Evolutionary conservation across 306 rosid genomes (phyloP), one percentile per base, ranked within the genome.

Genomic region (Bauhinia variegata): DNA sequence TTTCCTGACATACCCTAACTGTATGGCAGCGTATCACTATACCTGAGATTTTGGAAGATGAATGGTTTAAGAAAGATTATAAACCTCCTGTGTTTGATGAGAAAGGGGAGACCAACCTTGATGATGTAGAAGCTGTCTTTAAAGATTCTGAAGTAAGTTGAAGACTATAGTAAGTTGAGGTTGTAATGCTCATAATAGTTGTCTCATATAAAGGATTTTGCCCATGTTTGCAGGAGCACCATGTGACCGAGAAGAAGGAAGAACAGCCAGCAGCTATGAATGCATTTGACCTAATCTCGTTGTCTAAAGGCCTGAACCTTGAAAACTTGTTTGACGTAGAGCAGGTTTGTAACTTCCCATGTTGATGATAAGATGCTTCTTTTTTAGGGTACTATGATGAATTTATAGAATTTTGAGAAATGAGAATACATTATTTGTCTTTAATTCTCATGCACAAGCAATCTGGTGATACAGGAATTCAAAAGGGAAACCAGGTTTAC

Each of bases 401-500:
- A 74, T 14, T 18, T 71, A 44, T 62, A 42, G 12, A 60, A 61
- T 28, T 78, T 11, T 9, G 39, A 28, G 31, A 12, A 49, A 44
- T 55, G 14, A 39, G 50, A 8, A 31, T 11, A 11, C 42, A 31
- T 42, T 46, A 8, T 38, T 38, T 57, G 38, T 58, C 12, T 39
- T 34, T 37, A 42, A 8, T 56, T 19, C 47, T 46, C 48, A 23
- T 58, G 48, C 28, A 14, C 23, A 43, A 11, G 17, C n/a, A 8
- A 59, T 37, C 17, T 38, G 30, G 30, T n/a, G n/a, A n/a, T 70
- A 52, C 74, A 93, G 97, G 97, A 79, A 17, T 90, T 86, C 60
- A 93, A 93, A 82, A 90, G 91, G 83, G 99, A 93, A 80, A 93
- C 99, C 62, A 93, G 99, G 76, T 93, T 93, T 77, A 93, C 99